These are phyloP conservation scores for Diplosphaera chodatii DNA, from an alignment of 139 green algal genomes.

Conservation along the genomic window DNA sequence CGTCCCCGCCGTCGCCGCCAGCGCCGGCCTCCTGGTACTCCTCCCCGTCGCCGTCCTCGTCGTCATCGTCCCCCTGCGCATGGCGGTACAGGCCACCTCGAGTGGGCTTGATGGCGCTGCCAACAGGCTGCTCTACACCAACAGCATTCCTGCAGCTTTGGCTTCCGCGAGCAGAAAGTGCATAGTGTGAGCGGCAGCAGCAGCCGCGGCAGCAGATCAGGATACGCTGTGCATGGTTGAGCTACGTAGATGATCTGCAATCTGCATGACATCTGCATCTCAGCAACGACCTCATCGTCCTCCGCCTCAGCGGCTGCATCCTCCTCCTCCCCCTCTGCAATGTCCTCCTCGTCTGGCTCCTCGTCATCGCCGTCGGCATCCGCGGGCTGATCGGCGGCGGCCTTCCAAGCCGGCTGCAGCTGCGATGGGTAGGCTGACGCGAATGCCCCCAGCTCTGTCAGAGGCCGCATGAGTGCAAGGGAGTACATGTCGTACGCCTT, in stretches of 20 bases:
- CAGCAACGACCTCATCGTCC: conserved; percentile 10
- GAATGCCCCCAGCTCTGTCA: not conserved
- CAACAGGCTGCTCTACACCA: no score
- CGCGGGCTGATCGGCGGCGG: not conserved
- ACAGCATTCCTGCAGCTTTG: no score
- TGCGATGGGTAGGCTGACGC: not conserved
- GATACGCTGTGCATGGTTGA: no score
- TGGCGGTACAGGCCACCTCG: no score
- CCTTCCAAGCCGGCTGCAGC: not conserved
- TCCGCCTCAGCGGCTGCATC: conserved; percentile 3
- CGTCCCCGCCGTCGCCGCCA: not conserved
- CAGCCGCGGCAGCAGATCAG: no score
- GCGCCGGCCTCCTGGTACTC: conserved; percentile 2
- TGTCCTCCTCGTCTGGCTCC: conserved; percentile 23
- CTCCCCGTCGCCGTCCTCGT: conserved; percentile 22
- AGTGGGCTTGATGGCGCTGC: no score
- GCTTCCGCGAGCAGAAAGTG: no score
- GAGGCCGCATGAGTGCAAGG: not conserved
- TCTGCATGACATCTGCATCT: no score
- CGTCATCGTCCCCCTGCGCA: conserved; percentile 22
- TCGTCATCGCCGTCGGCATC: conserved; percentile 13
- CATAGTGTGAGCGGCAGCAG: no score
- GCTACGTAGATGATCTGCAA: no score
- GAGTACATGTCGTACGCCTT: not conserved
- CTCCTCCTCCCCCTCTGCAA: not conserved